Conservation (phyloP, 768 basidiomycete genomes). For the Termitomyces sp. region DNA sequence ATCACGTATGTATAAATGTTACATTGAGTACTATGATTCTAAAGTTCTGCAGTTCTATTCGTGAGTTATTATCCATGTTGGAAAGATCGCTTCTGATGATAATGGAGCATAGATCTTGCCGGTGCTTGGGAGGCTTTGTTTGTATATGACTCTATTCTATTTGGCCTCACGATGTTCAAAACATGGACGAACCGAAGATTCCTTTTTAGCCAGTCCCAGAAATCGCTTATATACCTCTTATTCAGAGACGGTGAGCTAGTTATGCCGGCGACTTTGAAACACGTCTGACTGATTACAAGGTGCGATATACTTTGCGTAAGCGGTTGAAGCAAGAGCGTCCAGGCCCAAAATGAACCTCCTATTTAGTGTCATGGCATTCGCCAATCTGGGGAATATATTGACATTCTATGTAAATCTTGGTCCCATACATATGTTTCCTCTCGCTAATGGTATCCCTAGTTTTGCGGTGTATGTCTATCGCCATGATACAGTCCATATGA, state of each 20-base stretch:
- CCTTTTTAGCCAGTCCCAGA: slow-evolving; percentile 15
- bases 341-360: not conserved
- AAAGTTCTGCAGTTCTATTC: slow-evolving; percentile 11
- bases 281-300: slow-evolving; percentile 23
- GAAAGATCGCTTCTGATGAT: not conserved
- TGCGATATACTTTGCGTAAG: slow-evolving; percentile 53
- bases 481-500: not conserved
- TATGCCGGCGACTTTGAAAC: not conserved
- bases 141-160: too few species aligned
- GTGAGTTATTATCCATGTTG: not conserved
- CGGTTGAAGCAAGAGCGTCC: not conserved
- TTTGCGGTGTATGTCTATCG: slow-evolving; percentile 19
- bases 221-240: slow-evolving; percentile 35
- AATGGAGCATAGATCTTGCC: slow-evolving; percentile 22
- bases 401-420: slow-evolving; percentile 23
- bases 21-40: not conserved
- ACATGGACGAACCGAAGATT: slow-evolving; percentile 31
- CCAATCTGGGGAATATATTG: not conserved
- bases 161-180: slow-evolving; percentile 40
- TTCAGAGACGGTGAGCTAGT: slow-evolving; percentile 40
- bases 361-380: slow-evolving; percentile 39
- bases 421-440: not conserved
- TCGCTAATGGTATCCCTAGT: slow-evolving; percentile 13
- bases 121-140: slow-evolving; percentile 48
- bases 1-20: slow-evolving; percentile 21